A percentile compares a stretch with the other conserved stretches of the same genome.
Conservation (phyloP, 129 eudicot species). For the Daucus carota region DH1_v3.0 NC_030387.2:41386501-41387000, state of each 20-base stretch:
- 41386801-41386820: neutral
- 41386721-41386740: neutral
- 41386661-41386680: too few relatives aligned
- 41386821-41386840: neutral
- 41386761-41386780: neutral
- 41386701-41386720: neutral
- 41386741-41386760: neutral
- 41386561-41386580: too few relatives aligned
- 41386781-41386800: neutral
- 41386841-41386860: neutral
- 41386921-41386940: neutral
- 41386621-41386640: too few relatives aligned
- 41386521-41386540: too few relatives aligned
- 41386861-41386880: neutral
- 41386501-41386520: too few relatives aligned
- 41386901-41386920: slow-evolving; percentile 1
- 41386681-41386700: too few relatives aligned
- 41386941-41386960: neutral
- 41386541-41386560: too few relatives aligned
- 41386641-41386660: too few relatives aligned
- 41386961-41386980: neutral
- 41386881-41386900: neutral
- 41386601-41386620: too few relatives aligned
- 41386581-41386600: too few relatives aligned
- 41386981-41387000: neutral